Evolutionary conservation across 352 stramenopile genomes (phyloP), one percentile per base, ranked within the genome.

Genomic region (Phytophthora kernoviae): DNA sequence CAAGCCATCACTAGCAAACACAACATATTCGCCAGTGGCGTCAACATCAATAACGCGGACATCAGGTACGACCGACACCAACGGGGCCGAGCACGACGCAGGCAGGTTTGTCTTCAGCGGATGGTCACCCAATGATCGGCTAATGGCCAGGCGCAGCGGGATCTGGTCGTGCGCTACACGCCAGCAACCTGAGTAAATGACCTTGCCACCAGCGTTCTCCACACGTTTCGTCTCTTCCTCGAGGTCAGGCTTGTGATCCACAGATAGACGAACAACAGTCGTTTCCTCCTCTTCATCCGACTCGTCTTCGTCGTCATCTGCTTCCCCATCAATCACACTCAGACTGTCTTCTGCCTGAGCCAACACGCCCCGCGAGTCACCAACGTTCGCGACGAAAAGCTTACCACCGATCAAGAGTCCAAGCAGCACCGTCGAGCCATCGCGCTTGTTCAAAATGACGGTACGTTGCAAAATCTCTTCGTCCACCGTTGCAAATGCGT

Each of bases 161-260:
- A 90, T 76, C 43, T 85, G 70, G 61, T 90, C 78, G 51, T 93
- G 84, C 10, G 84, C 81, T n/a, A 93, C 84, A 24, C 84, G 84
- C 84, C 84, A 93, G 58, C 84, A 93, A 21, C 84, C 84, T 5
- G 84, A 93, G 51, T 81, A 91, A 11, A 93, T 85, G 18, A 93
- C 79, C 47, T 91, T 90, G 24, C 84, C 84, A 14, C 84, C 84
- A 5, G 84, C 82, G 24, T 78, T 73, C 54, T 88, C 59, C 1
- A 93, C 70, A 26, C 84, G 80, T 37, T 73, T 62, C 8, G 58
- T 84, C 62, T 93, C 84, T 18, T 73, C 69, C n/a, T 78, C 70
- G 4, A 87, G 41, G 46, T 91, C 76, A 0, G 84, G 84, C 45
- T 93, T 93, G 69, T 93, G 84, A 70, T 93, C 84, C 15, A 91